Percentiles rank a stretch among this genome's conserved stretches.
Evolutionary conservation across 73 alveolate species (phyloP).

Genomic region (Tetrahymena elliotti): DNA sequence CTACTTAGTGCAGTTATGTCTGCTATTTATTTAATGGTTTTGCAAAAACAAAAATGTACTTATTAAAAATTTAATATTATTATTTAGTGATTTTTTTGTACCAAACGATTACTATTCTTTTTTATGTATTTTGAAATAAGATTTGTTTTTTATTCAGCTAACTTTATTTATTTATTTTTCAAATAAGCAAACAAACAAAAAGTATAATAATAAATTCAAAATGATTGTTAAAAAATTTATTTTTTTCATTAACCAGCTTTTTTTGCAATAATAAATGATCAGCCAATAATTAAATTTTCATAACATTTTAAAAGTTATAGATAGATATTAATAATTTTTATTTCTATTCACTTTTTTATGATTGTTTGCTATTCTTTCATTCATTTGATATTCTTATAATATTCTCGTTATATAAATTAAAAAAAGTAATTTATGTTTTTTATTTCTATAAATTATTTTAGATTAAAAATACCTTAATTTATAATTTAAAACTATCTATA

Average conservation of each 20-base stretch:
- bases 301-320: neutral
- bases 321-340: neutral
- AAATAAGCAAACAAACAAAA: too few relatives aligned
- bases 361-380: too few relatives aligned
- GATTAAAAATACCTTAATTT: too few relatives aligned
- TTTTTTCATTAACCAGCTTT: neutral
- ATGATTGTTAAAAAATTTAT: neutral
- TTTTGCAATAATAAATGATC: neutral
- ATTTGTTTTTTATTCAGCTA: neutral
- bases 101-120: neutral
- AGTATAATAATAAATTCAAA: neutral
- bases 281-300: too few relatives aligned
- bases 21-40: neutral
- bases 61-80: neutral
- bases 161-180: neutral
- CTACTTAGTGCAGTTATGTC: neutral
- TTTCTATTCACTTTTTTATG: neutral
- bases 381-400: too few relatives aligned
- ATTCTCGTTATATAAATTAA: too few relatives aligned
- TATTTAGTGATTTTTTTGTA: neutral
- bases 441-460: too few relatives aligned
- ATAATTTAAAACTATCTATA: too few relatives aligned
- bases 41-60: neutral
- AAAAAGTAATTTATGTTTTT: too few relatives aligned
- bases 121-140: neutral